phyloP scores from a whole-genome alignment of 805 yeast species.

The Candida sanyiensis region DNA sequence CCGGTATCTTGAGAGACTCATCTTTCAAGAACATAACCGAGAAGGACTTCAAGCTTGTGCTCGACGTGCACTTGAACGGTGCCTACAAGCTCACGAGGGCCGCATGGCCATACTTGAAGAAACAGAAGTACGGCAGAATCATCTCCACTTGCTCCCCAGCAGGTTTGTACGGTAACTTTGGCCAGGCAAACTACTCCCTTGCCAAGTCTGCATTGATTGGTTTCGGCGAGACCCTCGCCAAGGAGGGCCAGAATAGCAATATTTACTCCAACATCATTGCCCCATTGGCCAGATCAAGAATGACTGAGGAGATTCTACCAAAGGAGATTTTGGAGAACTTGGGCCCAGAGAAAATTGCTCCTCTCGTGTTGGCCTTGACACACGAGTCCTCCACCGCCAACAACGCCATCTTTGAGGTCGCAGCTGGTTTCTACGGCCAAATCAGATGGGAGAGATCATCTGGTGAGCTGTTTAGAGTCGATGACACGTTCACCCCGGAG shows the following conservation, averaged over 20 bases:
- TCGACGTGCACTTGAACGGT: constrained; percentile 87
- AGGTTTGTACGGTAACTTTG: constrained; percentile 94
- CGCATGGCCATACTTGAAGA: constrained; percentile 86
- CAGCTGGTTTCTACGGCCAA: constrained; percentile 90
- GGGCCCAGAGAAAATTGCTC: constrained; percentile 87
- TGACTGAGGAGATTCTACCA: constrained; percentile 90
- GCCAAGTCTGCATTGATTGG: constrained; percentile 90
- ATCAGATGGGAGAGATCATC: constrained; percentile 92
- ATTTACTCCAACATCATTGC: constrained; percentile 85
- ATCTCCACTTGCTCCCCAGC: constrained; percentile 96
- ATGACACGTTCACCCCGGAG: constrained; percentile 74
- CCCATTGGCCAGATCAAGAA: constrained; percentile 91
- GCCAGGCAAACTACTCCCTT: constrained; percentile 92
- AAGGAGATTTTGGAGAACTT: constrained; percentile 75
- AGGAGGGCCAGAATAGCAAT: constrained; percentile 84
- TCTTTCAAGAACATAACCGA: constrained; percentile 82
- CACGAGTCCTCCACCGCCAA: constrained; percentile 59
- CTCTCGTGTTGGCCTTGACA: constrained; percentile 75
- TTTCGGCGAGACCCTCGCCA: constrained; percentile 88
- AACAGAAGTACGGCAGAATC: constrained; percentile 84
- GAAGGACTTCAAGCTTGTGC: constrained; percentile 69
- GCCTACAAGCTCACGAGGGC: constrained; percentile 79
- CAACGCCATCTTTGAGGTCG: constrained; percentile 83
- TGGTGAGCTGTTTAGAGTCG: constrained; percentile 81
- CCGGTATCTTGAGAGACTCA: constrained; percentile 88